Percentiles rank a stretch among this genome's conserved stretches.
These are phyloP conservation scores for Lipomyces anomalus DNA, from an alignment of 805 yeast genomes.

Conservation along the genomic window DNA sequence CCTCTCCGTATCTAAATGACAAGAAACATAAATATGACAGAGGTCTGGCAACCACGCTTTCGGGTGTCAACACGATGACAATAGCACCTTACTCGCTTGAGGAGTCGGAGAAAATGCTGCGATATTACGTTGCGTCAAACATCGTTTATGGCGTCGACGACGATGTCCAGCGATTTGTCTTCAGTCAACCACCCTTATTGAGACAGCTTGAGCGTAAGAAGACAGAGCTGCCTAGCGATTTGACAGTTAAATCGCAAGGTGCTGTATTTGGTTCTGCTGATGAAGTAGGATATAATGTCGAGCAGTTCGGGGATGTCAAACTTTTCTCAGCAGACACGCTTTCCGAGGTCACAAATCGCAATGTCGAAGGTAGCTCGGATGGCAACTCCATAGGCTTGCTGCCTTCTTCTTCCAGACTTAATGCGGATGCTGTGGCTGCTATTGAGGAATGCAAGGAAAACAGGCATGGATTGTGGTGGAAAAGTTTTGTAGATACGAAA, in stretches of 20 bases:
- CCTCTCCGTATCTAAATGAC: slow-evolving; percentile 6
- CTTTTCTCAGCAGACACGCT: neutral
- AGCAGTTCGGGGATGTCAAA: neutral
- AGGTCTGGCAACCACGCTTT: slow-evolving; percentile 2
- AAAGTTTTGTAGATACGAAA: slow-evolving; percentile 10
- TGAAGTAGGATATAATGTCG: neutral
- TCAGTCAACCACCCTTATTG: neutral
- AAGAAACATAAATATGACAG: slow-evolving; percentile 7
- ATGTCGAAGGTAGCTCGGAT: neutral
- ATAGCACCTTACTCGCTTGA: slow-evolving; percentile 8
- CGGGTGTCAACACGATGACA: neutral
- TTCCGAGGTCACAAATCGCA: neutral
- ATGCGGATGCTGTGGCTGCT: neutral
- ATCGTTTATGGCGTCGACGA: neutral
- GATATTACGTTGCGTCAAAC: slow-evolving; percentile 6
- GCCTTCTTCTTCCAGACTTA: no score
- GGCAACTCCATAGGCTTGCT: no score
- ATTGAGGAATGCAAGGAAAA: neutral
- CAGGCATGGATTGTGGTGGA: slow-evolving; percentile 8
- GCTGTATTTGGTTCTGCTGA: neutral
- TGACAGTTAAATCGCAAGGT: no score
- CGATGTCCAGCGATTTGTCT: neutral
- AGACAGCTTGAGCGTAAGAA: neutral
- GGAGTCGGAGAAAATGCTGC: slow-evolving; percentile 15
- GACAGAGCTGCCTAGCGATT: neutral